Evolutionary conservation across 495 filamentous ascomycete species (phyloP), one percentile per base, ranked within the genome.

Genomic region (Neurospora sp.): DNA sequence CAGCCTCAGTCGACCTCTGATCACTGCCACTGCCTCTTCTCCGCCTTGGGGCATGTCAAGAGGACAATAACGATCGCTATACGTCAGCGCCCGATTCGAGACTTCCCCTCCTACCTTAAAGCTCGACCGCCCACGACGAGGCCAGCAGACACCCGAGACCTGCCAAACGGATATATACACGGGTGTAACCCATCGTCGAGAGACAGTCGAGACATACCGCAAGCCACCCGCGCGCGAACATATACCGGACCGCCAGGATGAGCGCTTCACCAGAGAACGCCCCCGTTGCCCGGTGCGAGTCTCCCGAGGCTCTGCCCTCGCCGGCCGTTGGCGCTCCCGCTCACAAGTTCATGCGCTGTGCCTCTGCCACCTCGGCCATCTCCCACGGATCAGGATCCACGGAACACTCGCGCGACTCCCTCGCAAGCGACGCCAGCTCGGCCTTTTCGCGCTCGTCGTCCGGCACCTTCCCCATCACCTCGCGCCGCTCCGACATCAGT

Each of bases 341-440:
- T 73, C 73, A 90, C 87, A 69, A 84, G n/a, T 88, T 90, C 70
- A 90, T 89, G 72, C 90, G 93, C 39, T 92, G 90, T 73, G 86
- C 94, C 73, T 97, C 94, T 45, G 90, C 91, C 69, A 87, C 89
- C 39, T 96, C 94, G 31, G 92, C 90, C 36, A 83, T 85, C 42
- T 94, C 84, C 28, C 84, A 82, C 62, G 78, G 77, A 6, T 86
- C 85, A n/a, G 74, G 74, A 39, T 84, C 82, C 69, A 82, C 92
- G 69, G 88, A 90, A 62, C 84, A 83, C 43, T 80, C 81, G 39
- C 86, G 88, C 28, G 82, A 87, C 73, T 87, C 84, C 66, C 77
- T 85, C 21, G 80, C 82, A 36, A 82, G 85, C 74, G 86, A 87
- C 37, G 54, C 54, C 28, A 83, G 79, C 54, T 81, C 83, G 73